Base-by-base conservation (phyloP, 2,329 filamentous ascomycete genomes). In the Bimuria novae-zelandiae region DNA sequence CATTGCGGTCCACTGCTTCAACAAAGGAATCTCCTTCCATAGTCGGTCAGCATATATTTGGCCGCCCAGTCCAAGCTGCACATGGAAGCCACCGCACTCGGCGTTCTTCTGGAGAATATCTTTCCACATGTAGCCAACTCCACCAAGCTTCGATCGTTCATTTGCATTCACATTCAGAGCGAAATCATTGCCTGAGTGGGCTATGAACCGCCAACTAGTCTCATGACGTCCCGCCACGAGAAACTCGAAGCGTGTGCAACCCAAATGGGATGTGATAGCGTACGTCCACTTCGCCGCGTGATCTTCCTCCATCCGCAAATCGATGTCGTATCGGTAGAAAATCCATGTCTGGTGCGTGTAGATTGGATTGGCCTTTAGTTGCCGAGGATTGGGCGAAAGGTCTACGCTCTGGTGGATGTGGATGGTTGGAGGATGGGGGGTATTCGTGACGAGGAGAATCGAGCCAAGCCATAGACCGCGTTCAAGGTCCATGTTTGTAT, bases 211-310 rank as follows among this genome's bases (percentile, higher is more conserved):
- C 94, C 94, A 99, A 67, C 88, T 92, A 0, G 87, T 90, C 77
- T 99, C 94, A 60, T 91, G 80, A 53, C 90, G 88, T 6, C 93
- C 93, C 17, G 94, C 94, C 16, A 99, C 90, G 17, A 97, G 82
- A 73, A 99, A 99, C 68, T 99, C 94, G 73, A 97, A 99, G 22
- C 94, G 85, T n/a, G 94, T 97, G 76, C 94, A 99, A 29, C 94
- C 94, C 17, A 97, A 80, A 68, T 97, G 92, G 1, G 94, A 97
- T 0, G 94, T 99, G 46, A 99, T 92, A 1, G 94, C 94, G 69
- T 99, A 99, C 0, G 94, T 99, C 94, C 94, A 99, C 69, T 94
- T 89, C 0, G 91, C 89, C 25, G 85, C 83, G 22, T 81, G 82
- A 14, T 79, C 71, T 14, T 97, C 92, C 29, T 89, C 87, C 94